Conservation (phyloP, 106 monocot species). For the Ottelia alismoides region DNA sequence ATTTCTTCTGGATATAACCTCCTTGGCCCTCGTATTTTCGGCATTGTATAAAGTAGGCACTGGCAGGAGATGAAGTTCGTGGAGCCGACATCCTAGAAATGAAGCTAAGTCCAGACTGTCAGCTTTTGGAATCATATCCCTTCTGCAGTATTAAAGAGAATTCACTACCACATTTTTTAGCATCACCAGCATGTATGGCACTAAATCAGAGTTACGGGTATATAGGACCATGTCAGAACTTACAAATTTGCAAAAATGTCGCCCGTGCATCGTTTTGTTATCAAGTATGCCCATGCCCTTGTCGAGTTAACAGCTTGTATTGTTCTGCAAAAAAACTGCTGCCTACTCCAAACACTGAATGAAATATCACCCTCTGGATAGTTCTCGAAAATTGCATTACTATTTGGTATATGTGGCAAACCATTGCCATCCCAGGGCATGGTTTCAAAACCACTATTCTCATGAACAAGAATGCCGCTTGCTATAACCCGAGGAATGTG, state of each 20-base stretch:
- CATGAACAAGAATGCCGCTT: conserved; percentile 58
- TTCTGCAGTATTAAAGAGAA: conserved; percentile 34
- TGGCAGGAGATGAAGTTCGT: conserved; percentile 71
- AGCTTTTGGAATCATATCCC: conserved; percentile 38
- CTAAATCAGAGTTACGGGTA: neutral
- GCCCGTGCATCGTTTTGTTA: conserved; percentile 85
- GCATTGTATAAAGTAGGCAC: conserved; percentile 29
- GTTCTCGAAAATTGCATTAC: conserved; percentile 8
- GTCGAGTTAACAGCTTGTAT: conserved; percentile 9
- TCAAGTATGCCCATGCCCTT: conserved; percentile 64
- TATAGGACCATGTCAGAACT: conserved; percentile 23
- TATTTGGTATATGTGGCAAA: conserved; percentile 37
- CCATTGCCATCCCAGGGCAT: conserved; percentile 68
- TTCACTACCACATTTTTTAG: too few relatives aligned
- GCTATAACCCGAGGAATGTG: conserved; percentile 70
- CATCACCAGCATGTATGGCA: neutral
- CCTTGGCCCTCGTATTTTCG: conserved; percentile 2
- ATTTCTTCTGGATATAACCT: conserved; percentile 12
- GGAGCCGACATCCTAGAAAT: conserved; percentile 79
- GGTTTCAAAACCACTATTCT: conserved; percentile 32
- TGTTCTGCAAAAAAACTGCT: conserved; percentile 32
- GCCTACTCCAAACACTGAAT: conserved; percentile 77
- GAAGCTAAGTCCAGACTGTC: conserved; percentile 66
- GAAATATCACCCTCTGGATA: conserved; percentile 18
- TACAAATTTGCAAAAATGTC: conserved; percentile 88